A percentile compares a stretch with the other conserved stretches of the same genome.
Conservation (phyloP, 2,329 filamentous ascomycete species). For the Fusarium marasasianum region DNA sequence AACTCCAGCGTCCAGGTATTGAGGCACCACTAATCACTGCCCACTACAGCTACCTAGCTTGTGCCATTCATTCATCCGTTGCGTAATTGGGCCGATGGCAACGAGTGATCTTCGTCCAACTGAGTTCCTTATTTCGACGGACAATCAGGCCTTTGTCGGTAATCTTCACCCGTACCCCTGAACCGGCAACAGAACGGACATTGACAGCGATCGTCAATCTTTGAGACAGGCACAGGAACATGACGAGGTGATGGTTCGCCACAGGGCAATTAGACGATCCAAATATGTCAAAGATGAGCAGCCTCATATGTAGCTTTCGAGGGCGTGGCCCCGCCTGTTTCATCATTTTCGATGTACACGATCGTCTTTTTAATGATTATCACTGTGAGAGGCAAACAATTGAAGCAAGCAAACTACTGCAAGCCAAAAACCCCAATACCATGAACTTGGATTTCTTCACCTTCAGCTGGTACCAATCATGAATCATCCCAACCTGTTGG, state of each 20-base stretch:
- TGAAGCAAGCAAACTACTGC: neutral
- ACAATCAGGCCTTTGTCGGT: conserved; percentile 8
- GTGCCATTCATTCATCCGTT: neutral
- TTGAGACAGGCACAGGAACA: conserved; percentile 31
- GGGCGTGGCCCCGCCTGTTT: conserved; percentile 32
- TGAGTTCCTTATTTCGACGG: neutral
- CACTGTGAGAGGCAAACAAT: conserved; percentile 5
- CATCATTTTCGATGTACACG: conserved; percentile 27
- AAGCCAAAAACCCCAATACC: conserved; percentile 9
- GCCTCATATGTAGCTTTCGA: neutral
- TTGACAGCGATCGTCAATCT: conserved; percentile 15
- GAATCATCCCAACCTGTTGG: conserved; percentile 1
- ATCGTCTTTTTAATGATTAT: neutral
- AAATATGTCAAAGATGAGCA: conserved; percentile 34
- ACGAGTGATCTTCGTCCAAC: conserved; percentile 6
- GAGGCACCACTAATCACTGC: neutral
- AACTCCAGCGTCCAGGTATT: neutral
- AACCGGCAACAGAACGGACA: conserved; percentile 10
- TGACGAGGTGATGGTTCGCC: conserved; percentile 23
- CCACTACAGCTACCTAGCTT: neutral
- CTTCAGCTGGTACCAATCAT: conserved; percentile 17
- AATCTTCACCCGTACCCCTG: conserved; percentile 17
- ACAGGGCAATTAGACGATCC: conserved; percentile 31
- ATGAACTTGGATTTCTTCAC: conserved; percentile 23
- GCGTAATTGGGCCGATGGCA: neutral